Conservation (phyloP, 139 green algal species). For the Klebsormidium nitens region DNA sequence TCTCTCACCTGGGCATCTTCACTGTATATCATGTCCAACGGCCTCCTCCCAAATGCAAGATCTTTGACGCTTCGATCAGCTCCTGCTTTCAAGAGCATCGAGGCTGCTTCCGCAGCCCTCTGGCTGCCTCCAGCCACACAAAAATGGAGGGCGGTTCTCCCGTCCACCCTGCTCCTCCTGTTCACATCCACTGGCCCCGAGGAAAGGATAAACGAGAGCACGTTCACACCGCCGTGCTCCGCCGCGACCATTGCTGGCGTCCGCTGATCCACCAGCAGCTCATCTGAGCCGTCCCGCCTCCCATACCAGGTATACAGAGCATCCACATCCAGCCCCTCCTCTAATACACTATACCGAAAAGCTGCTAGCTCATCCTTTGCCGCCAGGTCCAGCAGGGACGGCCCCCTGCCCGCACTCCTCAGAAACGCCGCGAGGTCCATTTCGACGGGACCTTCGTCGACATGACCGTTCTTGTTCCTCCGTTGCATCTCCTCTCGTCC, state of each 20-base stretch:
- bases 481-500: no score
- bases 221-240: slow-evolving; percentile 13
- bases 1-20: no score
- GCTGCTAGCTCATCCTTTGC: slow-evolving; percentile 7
- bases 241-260: slow-evolving; percentile 15
- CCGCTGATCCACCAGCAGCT: slow-evolving; percentile 13
- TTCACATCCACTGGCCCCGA: slow-evolving; percentile 7
- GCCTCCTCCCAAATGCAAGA: no score
- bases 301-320: slow-evolving; percentile 12
- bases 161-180: background rate
- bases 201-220: slow-evolving; percentile 12
- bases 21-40: no score
- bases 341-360: background rate
- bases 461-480: no score
- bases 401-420: no score
- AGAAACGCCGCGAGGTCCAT: no score
- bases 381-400: slow-evolving; percentile 18
- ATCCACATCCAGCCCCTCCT: background rate
- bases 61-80: no score
- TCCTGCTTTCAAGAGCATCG: slow-evolving; percentile 29
- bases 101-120: slow-evolving; percentile 23
- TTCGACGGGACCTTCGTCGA: no score
- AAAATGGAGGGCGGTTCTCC: slow-evolving; percentile 40
- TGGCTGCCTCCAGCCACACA: slow-evolving; percentile 32
- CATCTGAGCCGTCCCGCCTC: slow-evolving; percentile 3